These are phyloP conservation scores for Fulvia fulva DNA, from an alignment of 2,329 filamentous ascomycete genomes.

Conservation along the genomic window DNA sequence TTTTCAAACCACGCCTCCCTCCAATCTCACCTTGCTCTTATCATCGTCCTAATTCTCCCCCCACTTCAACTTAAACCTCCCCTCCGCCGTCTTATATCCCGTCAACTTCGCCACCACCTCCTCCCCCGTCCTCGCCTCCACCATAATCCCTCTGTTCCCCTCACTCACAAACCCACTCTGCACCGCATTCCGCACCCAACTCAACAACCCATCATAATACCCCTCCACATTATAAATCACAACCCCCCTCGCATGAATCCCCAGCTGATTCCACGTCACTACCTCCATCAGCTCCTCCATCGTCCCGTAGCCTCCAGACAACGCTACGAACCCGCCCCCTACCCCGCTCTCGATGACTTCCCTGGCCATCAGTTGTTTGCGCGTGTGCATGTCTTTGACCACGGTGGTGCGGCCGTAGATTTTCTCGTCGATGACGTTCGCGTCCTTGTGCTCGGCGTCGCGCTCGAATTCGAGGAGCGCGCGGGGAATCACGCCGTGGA, in stretches of 20 bases:
- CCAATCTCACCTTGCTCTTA: neutral
- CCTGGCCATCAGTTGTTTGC: slow-evolving; percentile 89
- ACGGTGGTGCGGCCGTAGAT: slow-evolving; percentile 81
- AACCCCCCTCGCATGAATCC: slow-evolving; percentile 78
- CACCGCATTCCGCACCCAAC: slow-evolving; percentile 75
- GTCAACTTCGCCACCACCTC: slow-evolving; percentile 67
- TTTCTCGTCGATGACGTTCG: slow-evolving; percentile 55
- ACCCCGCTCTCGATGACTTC: slow-evolving; percentile 78
- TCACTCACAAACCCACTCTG: slow-evolving; percentile 70
- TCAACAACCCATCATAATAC: slow-evolving; percentile 83
- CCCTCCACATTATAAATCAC: slow-evolving; percentile 82
- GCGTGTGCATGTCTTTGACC: slow-evolving; percentile 92
- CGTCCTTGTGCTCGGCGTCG: slow-evolving; percentile 20
- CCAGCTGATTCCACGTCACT: slow-evolving; percentile 88
- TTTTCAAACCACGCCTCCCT: neutral
- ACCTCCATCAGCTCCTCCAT: slow-evolving; percentile 93
- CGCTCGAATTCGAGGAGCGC: slow-evolving; percentile 58
- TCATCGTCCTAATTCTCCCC: slow-evolving; percentile 50
- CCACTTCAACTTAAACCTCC: slow-evolving; percentile 80
- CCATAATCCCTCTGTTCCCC: slow-evolving; percentile 70
- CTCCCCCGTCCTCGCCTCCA: slow-evolving; percentile 67
- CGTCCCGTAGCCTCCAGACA: slow-evolving; percentile 88
- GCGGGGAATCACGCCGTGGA: slow-evolving; percentile 91
- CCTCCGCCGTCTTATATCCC: slow-evolving; percentile 71
- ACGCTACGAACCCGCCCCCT: slow-evolving; percentile 82